Percentiles rank a stretch among this genome's conserved stretches.
These are phyloP conservation scores for Sugiyamaella smithiae DNA, from an alignment of 805 yeast species.

Conservation along the genomic window DNA sequence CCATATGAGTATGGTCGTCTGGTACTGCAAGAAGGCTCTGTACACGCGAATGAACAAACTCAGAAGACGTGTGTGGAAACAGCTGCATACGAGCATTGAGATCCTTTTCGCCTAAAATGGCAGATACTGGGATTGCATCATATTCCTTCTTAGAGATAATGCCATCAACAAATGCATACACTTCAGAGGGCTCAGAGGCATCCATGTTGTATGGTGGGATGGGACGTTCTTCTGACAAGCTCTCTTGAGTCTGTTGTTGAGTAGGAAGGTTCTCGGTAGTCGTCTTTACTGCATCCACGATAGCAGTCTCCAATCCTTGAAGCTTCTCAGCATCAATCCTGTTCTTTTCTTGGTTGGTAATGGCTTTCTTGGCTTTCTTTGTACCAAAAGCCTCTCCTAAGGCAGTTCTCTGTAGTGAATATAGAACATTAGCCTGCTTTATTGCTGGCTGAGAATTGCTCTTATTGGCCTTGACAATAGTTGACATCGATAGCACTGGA, in stretches of 20 bases:
- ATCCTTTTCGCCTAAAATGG: conserved; percentile 52
- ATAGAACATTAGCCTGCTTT: conserved; percentile 47
- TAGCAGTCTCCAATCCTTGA: conserved; percentile 70
- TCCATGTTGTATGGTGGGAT: conserved; percentile 73
- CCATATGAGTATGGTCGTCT: conserved; percentile 50
- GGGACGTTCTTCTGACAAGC: conserved; percentile 67
- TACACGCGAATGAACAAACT: conserved; percentile 45
- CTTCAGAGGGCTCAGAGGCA: conserved; percentile 80
- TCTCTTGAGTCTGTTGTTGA: conserved; percentile 55
- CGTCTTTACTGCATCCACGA: conserved; percentile 72
- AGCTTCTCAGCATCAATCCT: conserved; percentile 81
- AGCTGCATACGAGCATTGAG: conserved; percentile 49
- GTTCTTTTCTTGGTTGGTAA: conserved; percentile 75
- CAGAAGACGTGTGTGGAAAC: conserved; percentile 62
- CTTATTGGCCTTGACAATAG: conserved; percentile 60
- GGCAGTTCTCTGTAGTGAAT: conserved; percentile 67
- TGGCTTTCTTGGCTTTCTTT: conserved; percentile 89
- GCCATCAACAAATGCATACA: conserved; percentile 63
- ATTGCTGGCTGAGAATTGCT: conserved; percentile 60
- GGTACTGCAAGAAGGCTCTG: conserved; percentile 32
- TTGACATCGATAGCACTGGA: conserved; percentile 61
- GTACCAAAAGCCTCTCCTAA: conserved; percentile 98
- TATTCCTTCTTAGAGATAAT: conserved; percentile 70
- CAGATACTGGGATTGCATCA: conserved; percentile 56
- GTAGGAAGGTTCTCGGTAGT: conserved; percentile 74